Conservation (phyloP, 306 rosid genomes). For the Alnus glutinosa region DNA sequence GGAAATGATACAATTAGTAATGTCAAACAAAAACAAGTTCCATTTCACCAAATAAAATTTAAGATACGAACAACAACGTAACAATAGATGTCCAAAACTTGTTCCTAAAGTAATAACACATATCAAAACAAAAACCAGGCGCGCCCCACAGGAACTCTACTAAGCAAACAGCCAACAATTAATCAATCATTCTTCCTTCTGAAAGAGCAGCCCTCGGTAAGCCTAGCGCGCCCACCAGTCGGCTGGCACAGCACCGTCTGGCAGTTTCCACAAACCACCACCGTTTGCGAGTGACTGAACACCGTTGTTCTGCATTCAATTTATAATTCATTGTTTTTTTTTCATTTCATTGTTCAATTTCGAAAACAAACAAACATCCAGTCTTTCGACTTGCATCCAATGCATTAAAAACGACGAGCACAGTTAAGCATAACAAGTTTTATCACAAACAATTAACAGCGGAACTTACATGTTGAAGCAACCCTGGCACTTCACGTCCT, state of each 20-base stretch:
- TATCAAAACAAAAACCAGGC: not conserved
- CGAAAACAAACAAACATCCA: not conserved
- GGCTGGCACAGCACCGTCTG: constrained; percentile 55
- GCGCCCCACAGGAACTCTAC: not conserved
- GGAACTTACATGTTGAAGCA: constrained; percentile 57
- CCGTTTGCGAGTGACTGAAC: constrained; percentile 52
- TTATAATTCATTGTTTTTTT: not conserved
- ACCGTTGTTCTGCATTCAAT: constrained; percentile 46
- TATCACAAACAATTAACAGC: not conserved
- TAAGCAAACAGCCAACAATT: not conserved
- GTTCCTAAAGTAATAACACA: not conserved
- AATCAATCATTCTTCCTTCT: constrained; percentile 47
- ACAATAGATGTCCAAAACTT: constrained; percentile 10
- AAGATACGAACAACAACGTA: not conserved
- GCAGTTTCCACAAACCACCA: constrained; percentile 56
- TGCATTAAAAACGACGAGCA: not conserved
- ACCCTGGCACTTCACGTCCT: constrained; percentile 62
- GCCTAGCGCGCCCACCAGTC: constrained; percentile 52
- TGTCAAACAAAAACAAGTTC: not conserved
- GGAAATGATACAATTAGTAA: not conserved
- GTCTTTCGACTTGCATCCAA: not conserved
- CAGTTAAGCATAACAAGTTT: not conserved
- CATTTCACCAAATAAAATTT: not conserved
- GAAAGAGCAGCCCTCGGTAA: constrained; percentile 54
- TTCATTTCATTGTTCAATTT: not conserved